phyloP scores from a whole-genome alignment of 192 early-diverging fungal genomes.

The Lobosporangium transversale region DNA sequence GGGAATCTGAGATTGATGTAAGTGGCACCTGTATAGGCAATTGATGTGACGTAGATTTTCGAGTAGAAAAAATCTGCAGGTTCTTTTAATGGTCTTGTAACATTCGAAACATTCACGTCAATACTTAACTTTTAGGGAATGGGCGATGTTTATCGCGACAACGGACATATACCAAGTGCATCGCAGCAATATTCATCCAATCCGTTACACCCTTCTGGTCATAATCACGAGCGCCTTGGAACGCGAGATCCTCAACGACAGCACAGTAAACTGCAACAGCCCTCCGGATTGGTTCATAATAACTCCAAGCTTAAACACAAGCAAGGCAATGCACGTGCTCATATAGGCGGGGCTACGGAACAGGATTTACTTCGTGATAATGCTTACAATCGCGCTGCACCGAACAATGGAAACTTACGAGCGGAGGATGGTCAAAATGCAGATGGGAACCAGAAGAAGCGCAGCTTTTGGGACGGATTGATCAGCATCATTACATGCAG shows the following conservation, averaged over 20 bases:
- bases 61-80: background rate
- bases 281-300: conserved; percentile 32
- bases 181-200: conserved; percentile 38
- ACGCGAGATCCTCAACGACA: conserved; percentile 26
- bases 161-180: conserved; percentile 19
- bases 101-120: too few species aligned
- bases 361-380: conserved; percentile 49
- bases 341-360: conserved; percentile 9
- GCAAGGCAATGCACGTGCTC: conserved; percentile 27
- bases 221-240: conserved; percentile 22
- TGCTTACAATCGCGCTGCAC: conserved; percentile 41
- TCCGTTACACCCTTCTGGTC: conserved; percentile 36
- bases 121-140: too few species aligned
- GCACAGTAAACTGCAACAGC: conserved; percentile 35
- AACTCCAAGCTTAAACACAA: conserved; percentile 53
- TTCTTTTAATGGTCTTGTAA: background rate
- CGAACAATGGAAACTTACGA: conserved; percentile 21
- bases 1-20: conserved; percentile 54
- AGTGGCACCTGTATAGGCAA: conserved; percentile 14
- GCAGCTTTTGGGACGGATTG: conserved; percentile 54
- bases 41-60: too few species aligned
- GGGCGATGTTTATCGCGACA: conserved; percentile 20
- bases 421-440: conserved; percentile 24
- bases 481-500: conserved; percentile 59
- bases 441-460: conserved; percentile 47